Evolutionary conservation across 148 eudicot species (phyloP), one percentile per base, ranked within the genome.

Genomic region (Camellia japonica): DNA sequence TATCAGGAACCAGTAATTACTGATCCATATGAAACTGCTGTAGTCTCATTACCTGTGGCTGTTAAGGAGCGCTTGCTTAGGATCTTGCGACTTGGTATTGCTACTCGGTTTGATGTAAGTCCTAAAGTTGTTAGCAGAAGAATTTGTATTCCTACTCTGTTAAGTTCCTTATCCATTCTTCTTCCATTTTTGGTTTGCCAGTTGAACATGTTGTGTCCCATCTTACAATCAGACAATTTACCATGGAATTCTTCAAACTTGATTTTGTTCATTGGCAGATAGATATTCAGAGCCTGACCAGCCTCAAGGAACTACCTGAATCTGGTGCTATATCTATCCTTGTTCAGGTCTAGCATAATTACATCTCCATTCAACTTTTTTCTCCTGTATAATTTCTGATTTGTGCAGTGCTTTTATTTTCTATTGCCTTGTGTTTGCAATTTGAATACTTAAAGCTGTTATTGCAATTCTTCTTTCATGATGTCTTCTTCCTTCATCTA

Each of bases 21-120:
- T 74, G 96, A 92, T 84, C 90, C 92, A 11, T 90, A 92, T 81
- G 96, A 92, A 88, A 91, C 89, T 76, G 90, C 90, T 73, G 91
- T 92, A 69, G 71, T 87, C 62, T 79, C 89, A 64, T 80, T 92
- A 79, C 89, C 93, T 47, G 80, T 74, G 46, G 84, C 90, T 70
- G 87, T 90, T 71, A 89, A 86, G 80, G 96, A 90, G 86, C 92
- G 96, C 62, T 74, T 92, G 63, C 91, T 92, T 80, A 86, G 93
- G 80, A 87, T 92, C 73, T 82, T 92, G 60, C 86, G 96, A 46
- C 90, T 92, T 81, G 93, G 92, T 73, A 90, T 92, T 74, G 96
- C 96, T 83, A 86, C 90, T 60, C 87, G 93, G 76, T 92, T 70
- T 72, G 93, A 92, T 85, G 96, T 92, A 85, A 83, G 96, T 82